Evolutionary conservation across 768 basidiomycete genomes (phyloP).

Genomic region (Asterophora parasitica): DNA sequence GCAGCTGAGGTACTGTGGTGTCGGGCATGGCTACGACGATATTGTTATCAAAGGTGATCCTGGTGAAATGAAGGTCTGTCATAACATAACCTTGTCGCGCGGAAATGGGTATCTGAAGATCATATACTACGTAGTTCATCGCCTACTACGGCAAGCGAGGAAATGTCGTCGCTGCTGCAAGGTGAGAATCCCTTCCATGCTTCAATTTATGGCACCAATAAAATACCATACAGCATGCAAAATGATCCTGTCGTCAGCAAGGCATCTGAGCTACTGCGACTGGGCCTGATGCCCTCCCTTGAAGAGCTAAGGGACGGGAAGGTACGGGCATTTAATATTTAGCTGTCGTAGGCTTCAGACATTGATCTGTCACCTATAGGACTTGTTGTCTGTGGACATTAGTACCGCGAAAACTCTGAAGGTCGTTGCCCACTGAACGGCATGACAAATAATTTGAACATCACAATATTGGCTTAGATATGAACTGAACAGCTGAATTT

Average conservation of each 20-base stretch:
- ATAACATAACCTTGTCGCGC: neutral
- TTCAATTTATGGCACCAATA: neutral
- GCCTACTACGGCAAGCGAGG: slow-evolving; percentile 71
- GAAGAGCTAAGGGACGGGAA: slow-evolving; percentile 72
- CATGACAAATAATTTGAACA: neutral
- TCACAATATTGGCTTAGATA: neutral
- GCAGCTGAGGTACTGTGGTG: slow-evolving; percentile 81
- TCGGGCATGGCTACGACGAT: slow-evolving; percentile 68
- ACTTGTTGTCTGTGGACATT: slow-evolving; percentile 38
- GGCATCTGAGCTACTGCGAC: slow-evolving; percentile 70
- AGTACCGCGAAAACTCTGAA: slow-evolving; percentile 20
- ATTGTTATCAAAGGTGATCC: slow-evolving; percentile 73
- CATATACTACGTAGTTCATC: slow-evolving; percentile 63
- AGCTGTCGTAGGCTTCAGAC: too few relatives aligned
- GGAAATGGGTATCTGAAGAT: neutral
- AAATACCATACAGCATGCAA: slow-evolving; percentile 53
- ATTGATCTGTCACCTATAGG: slow-evolving; percentile 20
- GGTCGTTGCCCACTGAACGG: neutral
- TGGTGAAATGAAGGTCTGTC: slow-evolving; percentile 65
- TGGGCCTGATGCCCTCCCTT: slow-evolving; percentile 76
- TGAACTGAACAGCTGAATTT: neutral
- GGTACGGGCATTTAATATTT: slow-evolving; percentile 33
- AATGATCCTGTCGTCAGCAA: slow-evolving; percentile 77
- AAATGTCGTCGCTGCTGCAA: slow-evolving; percentile 63
- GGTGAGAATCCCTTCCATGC: slow-evolving; percentile 28